Evolutionary conservation across 2,329 filamentous ascomycete species (phyloP), one percentile per base, ranked within the genome.

Genomic region (Ilyonectria destructans): DNA sequence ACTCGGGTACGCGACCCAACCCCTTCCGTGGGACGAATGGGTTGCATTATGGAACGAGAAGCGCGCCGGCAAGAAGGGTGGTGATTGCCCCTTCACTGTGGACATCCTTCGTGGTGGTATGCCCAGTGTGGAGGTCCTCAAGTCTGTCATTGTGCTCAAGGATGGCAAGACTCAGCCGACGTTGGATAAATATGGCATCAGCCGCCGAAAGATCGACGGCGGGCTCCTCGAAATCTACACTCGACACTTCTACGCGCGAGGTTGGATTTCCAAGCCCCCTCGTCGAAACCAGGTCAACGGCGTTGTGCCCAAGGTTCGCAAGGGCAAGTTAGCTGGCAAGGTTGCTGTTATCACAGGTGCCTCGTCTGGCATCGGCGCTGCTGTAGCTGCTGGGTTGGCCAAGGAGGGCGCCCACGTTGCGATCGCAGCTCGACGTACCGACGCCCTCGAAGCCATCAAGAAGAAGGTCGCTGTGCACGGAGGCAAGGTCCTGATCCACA

Each of bases 81-180:
- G 90, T 33, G 90, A 93, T 58, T 92, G 91, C 46, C 89, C 90
- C 1, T 94, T 94, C 75, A 95, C 93, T 0, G 89, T 93, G 37
- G 92, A 95, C 71, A 93, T 95, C 71, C 89, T 96, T 12, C 91
- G 92, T 56, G 91, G 92, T 70, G 93, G 93, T 68, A 95, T 95
- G 93, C 93, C 93, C 1, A 91, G 87, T 8, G 88, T 92, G 1
- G 91, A 93, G 15, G 92, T 92, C 74, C 80, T 95, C 58, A 86
- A 88, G 67, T 89, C 89, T 52, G 91, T 94, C 40, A 93, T 92
- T 0, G 90, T 95, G 1, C 88, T 96, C 46, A 90, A 93, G 77
- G 92, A 95, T 74, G 86, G 88, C 12, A 86, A 87, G 58, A 95
- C 93, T 0, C 85, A 87, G 48, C 88, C 91, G 1, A 85, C 89